phyloP scores from a whole-genome alignment of 345 rosid species.

The Cardamine chenopodiifolia region DNA sequence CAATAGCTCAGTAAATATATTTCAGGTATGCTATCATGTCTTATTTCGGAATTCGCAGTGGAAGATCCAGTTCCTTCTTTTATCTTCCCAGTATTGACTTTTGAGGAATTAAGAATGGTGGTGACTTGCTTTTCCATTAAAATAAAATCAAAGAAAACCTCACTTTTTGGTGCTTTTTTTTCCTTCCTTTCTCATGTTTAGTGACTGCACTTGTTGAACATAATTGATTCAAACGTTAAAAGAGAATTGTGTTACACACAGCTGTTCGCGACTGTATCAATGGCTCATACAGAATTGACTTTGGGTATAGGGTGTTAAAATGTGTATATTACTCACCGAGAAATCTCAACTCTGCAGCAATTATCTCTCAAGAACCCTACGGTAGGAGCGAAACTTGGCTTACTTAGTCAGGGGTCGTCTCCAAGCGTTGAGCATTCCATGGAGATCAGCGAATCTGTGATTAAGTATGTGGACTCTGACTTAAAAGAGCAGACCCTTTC shows the following conservation, averaged over 20 bases:
- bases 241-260: neutral
- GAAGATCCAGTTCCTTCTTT: slow-evolving; percentile 1
- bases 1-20: slow-evolving; percentile 63
- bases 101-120: neutral
- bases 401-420: slow-evolving; percentile 42
- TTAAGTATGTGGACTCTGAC: slow-evolving; percentile 43
- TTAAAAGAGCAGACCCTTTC: slow-evolving; percentile 39
- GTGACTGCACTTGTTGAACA: neutral
- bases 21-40: slow-evolving; percentile 61
- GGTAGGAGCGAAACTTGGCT: slow-evolving; percentile 62
- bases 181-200: neutral
- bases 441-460: slow-evolving; percentile 40
- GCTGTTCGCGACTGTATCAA: neutral
- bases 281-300: slow-evolving; percentile 7
- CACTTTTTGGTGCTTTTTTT: too few relatives aligned
- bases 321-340: slow-evolving; percentile 3
- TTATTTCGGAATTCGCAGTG: slow-evolving; percentile 2
- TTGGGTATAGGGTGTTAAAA: neutral
- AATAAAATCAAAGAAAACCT: neutral
- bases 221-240: neutral
- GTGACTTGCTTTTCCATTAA: neutral
- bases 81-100: neutral
- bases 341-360: slow-evolving; percentile 57
- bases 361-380: slow-evolving; percentile 62
- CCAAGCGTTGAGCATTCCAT: slow-evolving; percentile 24